Percentiles rank a stretch among this genome's conserved stretches.
Evolutionary conservation across 2,329 filamentous ascomycete species (phyloP).

Genomic region (Aspergillus sp.): DNA sequence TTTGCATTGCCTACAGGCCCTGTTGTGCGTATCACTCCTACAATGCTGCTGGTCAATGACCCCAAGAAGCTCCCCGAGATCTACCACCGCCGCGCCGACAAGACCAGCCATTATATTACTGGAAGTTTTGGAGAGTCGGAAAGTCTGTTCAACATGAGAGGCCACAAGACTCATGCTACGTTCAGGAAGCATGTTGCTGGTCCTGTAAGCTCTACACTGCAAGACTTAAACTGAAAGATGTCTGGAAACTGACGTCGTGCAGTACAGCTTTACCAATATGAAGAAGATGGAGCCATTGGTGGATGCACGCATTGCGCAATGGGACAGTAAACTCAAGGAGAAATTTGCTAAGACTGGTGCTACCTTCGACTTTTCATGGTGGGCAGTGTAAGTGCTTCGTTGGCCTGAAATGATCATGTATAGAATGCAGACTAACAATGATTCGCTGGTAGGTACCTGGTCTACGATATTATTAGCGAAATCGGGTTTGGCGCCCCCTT

Average conservation of each 20-base stretch:
- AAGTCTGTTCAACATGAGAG: slow-evolving; percentile 53
- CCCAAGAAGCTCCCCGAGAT: slow-evolving; percentile 50
- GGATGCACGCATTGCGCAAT: slow-evolving; percentile 45
- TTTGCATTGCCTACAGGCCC: slow-evolving; percentile 32
- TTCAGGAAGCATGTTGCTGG: slow-evolving; percentile 51
- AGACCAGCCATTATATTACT: slow-evolving; percentile 54
- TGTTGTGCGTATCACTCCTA: slow-evolving; percentile 48
- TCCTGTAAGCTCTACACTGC: slow-evolving; percentile 25
- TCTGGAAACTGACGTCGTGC: slow-evolving; percentile 4
- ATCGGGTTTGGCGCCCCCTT: slow-evolving; percentile 52
- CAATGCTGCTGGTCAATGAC: slow-evolving; percentile 48
- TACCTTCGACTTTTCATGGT: slow-evolving; percentile 50
- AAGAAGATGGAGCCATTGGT: slow-evolving; percentile 54
- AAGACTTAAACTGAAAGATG: not conserved
- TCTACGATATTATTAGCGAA: slow-evolving; percentile 53
- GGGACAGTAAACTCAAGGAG: slow-evolving; percentile 43
- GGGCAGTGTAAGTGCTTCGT: slow-evolving; percentile 40
- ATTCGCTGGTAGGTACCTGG: slow-evolving; percentile 28
- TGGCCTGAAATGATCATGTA: no score
- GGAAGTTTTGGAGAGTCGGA: slow-evolving; percentile 52
- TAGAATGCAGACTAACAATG: not conserved
- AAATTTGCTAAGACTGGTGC: slow-evolving; percentile 41
- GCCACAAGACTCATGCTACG: slow-evolving; percentile 44
- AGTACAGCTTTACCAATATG: slow-evolving; percentile 51
- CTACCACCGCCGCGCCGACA: slow-evolving; percentile 51